Evolutionary conservation across 352 stramenopile genomes (phyloP).

Genomic region (Globisporangium lucens): DNA sequence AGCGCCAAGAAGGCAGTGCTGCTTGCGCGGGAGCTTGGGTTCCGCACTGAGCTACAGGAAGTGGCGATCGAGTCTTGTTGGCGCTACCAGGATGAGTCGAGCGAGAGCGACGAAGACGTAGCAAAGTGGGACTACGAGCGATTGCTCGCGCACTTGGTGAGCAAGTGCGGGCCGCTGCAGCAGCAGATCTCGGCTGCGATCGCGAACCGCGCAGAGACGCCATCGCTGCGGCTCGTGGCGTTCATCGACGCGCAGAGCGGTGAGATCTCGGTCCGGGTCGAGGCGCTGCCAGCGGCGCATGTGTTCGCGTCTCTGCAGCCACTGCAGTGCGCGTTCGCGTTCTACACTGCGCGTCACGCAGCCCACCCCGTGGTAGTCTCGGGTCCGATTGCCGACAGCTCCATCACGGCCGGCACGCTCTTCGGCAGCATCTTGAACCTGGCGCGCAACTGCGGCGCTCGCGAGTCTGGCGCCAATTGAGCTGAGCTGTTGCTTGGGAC

Average conservation of each 20-base stretch:
- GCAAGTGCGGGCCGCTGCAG: slow-evolving; percentile 36
- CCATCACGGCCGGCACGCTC: slow-evolving; percentile 73
- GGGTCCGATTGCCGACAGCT: slow-evolving; percentile 70
- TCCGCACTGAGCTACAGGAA: slow-evolving; percentile 75
- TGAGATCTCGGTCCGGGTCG: slow-evolving; percentile 50
- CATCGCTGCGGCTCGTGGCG: slow-evolving; percentile 52
- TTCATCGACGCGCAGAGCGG: slow-evolving; percentile 46
- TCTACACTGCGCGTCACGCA: slow-evolving; percentile 75
- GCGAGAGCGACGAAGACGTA: slow-evolving; percentile 24
- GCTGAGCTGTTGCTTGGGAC: background rate
- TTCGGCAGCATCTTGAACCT: slow-evolving; percentile 76
- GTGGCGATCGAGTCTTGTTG: slow-evolving; percentile 54
- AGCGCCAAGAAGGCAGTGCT: slow-evolving; percentile 90
- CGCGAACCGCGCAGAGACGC: slow-evolving; percentile 22
- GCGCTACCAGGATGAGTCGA: slow-evolving; percentile 20
- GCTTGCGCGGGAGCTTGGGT: slow-evolving; percentile 91
- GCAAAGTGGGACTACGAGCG: slow-evolving; percentile 48
- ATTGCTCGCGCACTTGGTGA: slow-evolving; percentile 54
- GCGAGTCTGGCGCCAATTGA: slow-evolving; percentile 22
- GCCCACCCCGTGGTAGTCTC: slow-evolving; percentile 74
- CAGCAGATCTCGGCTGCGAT: slow-evolving; percentile 30
- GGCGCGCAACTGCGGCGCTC: slow-evolving; percentile 66
- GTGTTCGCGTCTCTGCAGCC: slow-evolving; percentile 61
- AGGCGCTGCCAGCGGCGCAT: slow-evolving; percentile 38
- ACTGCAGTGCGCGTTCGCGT: slow-evolving; percentile 72